Conservation (phyloP, 441 rosid genomes). For the Mallotus repandus region DNA sequence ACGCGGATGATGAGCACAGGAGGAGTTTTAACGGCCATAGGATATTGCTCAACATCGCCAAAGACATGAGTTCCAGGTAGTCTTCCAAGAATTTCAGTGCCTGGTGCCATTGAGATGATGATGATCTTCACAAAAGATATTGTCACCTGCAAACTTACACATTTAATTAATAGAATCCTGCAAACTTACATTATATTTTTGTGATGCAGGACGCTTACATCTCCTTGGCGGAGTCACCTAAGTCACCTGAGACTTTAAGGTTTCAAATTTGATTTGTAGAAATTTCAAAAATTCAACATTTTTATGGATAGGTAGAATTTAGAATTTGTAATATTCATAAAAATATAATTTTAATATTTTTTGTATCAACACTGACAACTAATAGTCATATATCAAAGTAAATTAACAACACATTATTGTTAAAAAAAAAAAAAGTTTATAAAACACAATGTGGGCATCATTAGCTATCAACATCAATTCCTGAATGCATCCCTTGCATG, state of each 20-base stretch:
- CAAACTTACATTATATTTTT: neutral
- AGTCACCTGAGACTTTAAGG: no score
- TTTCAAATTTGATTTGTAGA: no score
- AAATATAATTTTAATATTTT: no score
- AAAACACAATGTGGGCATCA: neutral
- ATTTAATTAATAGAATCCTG: neutral
- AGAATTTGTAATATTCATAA: no score
- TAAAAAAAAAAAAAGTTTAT: neutral
- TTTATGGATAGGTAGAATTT: no score
- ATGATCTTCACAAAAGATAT: slow-evolving; percentile 72
- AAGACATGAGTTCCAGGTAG: slow-evolving; percentile 55
- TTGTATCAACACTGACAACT: no score
- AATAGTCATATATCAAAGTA: neutral
- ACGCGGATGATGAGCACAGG: slow-evolving; percentile 55
- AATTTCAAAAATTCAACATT: no score
- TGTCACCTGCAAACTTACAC: slow-evolving; percentile 40
- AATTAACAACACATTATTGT: no score
- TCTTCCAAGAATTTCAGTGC: slow-evolving; percentile 66
- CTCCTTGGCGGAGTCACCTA: no score
- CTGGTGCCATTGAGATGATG: slow-evolving; percentile 58
- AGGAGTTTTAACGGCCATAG: slow-evolving; percentile 58
- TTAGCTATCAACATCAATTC: no score
- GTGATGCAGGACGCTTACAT: no score
- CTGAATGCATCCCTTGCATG: no score
- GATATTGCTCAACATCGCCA: slow-evolving; percentile 63